Evolutionary conservation across 2,329 filamentous ascomycete species (phyloP).

Genomic region (Coleophoma eucalyptorum): DNA sequence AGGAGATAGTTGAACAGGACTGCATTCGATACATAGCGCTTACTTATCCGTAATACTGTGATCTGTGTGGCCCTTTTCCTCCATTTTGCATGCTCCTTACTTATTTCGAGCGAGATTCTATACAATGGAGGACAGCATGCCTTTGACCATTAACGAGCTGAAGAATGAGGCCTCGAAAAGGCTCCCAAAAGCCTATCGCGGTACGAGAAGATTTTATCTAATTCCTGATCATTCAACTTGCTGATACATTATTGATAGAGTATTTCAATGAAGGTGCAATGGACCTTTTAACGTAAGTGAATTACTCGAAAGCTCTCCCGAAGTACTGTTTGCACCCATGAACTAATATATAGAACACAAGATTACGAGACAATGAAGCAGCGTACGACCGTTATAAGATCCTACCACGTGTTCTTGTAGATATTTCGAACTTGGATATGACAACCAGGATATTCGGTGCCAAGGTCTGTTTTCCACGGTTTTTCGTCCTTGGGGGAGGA

Average conservation of each 20-base stretch:
- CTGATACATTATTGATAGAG: background rate
- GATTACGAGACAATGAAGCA: conserved; percentile 42
- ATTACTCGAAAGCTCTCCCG: background rate
- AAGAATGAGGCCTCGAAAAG: background rate
- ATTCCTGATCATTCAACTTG: background rate
- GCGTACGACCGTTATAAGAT: conserved; percentile 47
- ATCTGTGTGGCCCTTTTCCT: too few relatives aligned
- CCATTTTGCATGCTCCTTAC: too few relatives aligned
- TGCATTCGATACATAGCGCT: too few relatives aligned
- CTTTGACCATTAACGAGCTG: background rate
- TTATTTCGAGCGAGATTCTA: too few relatives aligned
- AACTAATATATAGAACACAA: background rate
- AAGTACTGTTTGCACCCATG: background rate
- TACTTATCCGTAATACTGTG: too few relatives aligned
- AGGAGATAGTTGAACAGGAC: too few relatives aligned
- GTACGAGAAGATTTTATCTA: background rate
- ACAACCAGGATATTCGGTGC: conserved; percentile 8
- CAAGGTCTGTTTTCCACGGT: background rate
- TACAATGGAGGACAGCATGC: too few relatives aligned
- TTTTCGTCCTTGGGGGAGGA: background rate
- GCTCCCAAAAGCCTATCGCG: background rate
- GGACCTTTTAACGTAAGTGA: background rate
- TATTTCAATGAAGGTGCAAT: background rate
- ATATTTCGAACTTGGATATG: conserved; percentile 2
- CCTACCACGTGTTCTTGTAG: conserved; percentile 13